A percentile compares a stretch with the other conserved stretches of the same genome.
Conservation (phyloP, 192 early-diverging fungal species). For the Mortierella hygrophila region DNA sequence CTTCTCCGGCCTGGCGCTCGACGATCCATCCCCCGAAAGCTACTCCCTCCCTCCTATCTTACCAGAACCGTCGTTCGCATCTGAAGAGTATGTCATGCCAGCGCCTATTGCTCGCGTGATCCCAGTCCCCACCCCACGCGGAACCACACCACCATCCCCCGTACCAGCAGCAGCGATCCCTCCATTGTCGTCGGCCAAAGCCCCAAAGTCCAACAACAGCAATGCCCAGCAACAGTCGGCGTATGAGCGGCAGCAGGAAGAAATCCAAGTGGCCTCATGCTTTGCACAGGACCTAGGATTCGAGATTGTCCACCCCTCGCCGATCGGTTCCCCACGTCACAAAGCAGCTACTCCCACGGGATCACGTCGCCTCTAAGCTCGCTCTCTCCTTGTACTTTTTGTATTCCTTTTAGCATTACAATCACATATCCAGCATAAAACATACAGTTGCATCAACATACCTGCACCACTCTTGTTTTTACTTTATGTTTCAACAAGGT, state of each 20-base stretch:
- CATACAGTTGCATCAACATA: no score
- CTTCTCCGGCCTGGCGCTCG: conserved; percentile 32
- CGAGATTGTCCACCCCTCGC: conserved; percentile 45
- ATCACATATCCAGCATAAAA: neutral
- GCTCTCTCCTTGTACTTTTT: neutral
- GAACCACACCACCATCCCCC: neutral
- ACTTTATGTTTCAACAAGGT: no score
- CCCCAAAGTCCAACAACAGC: neutral
- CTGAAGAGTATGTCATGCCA: conserved; percentile 43
- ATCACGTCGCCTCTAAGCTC: conserved; percentile 13
- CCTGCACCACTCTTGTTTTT: no score
- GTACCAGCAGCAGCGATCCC: neutral
- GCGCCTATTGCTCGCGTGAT: conserved; percentile 31
- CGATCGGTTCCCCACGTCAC: conserved; percentile 11
- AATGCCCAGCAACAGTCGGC: neutral
- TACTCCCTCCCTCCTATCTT: neutral
- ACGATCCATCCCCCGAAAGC: conserved; percentile 21
- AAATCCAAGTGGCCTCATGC: conserved; percentile 23
- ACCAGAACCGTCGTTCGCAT: conserved; percentile 15
- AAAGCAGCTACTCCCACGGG: conserved; percentile 4
- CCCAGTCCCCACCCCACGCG: conserved; percentile 1
- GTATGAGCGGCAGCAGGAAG: conserved; percentile 29
- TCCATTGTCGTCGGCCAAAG: neutral
- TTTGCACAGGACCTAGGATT: conserved; percentile 53
- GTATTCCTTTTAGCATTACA: neutral